These are phyloP conservation scores for Clavispora fructus DNA, from an alignment of 805 yeast species.

Conservation along the genomic window DNA sequence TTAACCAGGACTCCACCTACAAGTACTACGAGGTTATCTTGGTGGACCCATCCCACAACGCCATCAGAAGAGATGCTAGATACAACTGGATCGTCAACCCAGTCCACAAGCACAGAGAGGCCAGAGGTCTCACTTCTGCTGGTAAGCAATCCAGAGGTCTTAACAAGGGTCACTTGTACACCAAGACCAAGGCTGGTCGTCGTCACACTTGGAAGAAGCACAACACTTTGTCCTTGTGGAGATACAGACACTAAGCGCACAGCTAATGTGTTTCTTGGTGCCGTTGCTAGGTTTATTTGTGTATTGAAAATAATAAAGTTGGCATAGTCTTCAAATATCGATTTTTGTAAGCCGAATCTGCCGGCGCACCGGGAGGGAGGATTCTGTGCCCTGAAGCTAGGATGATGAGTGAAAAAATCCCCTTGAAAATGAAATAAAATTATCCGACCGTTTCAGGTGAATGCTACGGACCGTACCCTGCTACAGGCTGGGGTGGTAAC, in stretches of 20 bases:
- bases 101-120: slow-evolving; percentile 99
- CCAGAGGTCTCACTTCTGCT: slow-evolving; percentile 96
- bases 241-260: slow-evolving; percentile 81
- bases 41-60: slow-evolving; percentile 97
- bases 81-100: slow-evolving; percentile 99
- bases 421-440: no score
- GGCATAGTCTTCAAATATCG: background rate
- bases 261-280: background rate
- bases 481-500: no score
- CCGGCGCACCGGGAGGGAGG: background rate
- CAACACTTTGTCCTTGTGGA: slow-evolving; percentile 98
- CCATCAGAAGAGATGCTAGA: slow-evolving; percentile 97
- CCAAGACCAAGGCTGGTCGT: slow-evolving; percentile 98
- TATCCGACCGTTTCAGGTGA: no score
- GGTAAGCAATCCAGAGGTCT: slow-evolving; percentile 99
- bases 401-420: no score
- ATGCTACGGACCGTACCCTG: no score
- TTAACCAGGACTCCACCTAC: slow-evolving; percentile 99
- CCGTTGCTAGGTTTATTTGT: slow-evolving; percentile 6
- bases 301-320: background rate
- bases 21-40: slow-evolving; percentile 98
- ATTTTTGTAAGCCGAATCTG: background rate
- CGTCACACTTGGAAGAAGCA: slow-evolving; percentile 99
- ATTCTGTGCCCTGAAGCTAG: background rate
- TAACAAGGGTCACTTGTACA: slow-evolving; percentile 99